Percentiles rank a stretch among this genome's conserved stretches.
phyloP scores from a whole-genome alignment of 1,284 basidiomycete species.

The Apiotrichum laibachii region DNA sequence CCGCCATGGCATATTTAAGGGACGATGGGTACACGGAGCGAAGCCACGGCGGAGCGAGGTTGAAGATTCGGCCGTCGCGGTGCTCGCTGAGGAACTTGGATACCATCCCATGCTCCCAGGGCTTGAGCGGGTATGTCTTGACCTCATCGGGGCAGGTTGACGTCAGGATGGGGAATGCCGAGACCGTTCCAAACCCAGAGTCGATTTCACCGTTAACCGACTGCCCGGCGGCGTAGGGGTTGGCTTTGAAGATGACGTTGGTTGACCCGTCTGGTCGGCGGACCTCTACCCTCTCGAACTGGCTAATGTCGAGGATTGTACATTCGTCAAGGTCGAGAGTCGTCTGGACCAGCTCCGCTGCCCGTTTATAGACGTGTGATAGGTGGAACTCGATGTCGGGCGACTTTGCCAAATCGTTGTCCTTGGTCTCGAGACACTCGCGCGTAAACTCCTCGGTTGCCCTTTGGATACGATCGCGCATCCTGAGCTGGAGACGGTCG shows the following conservation, averaged over 20 bases:
- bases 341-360: slow-evolving; percentile 79
- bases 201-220: not conserved
- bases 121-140: slow-evolving; percentile 53
- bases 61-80: slow-evolving; percentile 78
- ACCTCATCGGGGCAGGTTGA: slow-evolving; percentile 13
- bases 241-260: slow-evolving; percentile 55
- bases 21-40: slow-evolving; percentile 72
- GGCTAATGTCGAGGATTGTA: slow-evolving; percentile 83
- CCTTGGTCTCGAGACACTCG: slow-evolving; percentile 82
- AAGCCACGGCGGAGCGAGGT: slow-evolving; percentile 72
- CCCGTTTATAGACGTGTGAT: slow-evolving; percentile 82
- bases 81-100: slow-evolving; percentile 71
- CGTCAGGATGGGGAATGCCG: slow-evolving; percentile 39
- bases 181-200: slow-evolving; percentile 31
- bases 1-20: slow-evolving; percentile 80
- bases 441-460: slow-evolving; percentile 96
- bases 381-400: slow-evolving; percentile 56
- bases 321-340: slow-evolving; percentile 91
- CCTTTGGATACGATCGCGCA: slow-evolving; percentile 84
- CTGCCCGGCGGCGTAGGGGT: slow-evolving; percentile 23
- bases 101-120: slow-evolving; percentile 69
- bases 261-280: slow-evolving; percentile 8
- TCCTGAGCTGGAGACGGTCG: slow-evolving; percentile 84
- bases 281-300: slow-evolving; percentile 77
- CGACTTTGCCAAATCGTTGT: slow-evolving; percentile 52